These are phyloP conservation scores for Pelargonium myrrhifolium DNA, from an alignment of 441 rosid species.

Conservation along the genomic window DNA sequence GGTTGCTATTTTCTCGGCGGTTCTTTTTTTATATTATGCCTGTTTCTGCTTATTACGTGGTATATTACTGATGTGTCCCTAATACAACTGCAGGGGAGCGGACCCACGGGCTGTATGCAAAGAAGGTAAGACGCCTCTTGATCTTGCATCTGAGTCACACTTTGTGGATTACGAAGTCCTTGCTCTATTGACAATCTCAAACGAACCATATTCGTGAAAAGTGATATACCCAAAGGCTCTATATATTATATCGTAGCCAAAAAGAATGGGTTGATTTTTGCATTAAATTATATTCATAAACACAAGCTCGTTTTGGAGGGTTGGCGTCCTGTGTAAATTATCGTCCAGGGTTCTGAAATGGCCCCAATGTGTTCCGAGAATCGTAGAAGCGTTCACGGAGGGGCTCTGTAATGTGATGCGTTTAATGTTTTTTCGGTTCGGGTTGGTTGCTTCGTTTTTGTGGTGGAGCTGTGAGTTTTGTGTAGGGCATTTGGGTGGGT, in stretches of 20 bases:
- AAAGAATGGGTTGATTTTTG: background rate
- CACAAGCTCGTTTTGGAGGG: background rate
- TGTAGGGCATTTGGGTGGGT: constrained; percentile 26
- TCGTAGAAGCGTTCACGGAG: background rate
- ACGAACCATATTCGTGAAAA: constrained; percentile 21
- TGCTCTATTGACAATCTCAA: constrained; percentile 41
- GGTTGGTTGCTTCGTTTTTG: constrained; percentile 17
- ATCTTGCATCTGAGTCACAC: constrained; percentile 43
- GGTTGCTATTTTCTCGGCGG: background rate
- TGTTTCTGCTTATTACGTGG: background rate
- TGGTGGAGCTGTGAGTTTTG: constrained; percentile 28
- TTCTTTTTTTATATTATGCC: background rate
- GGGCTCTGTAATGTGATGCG: background rate
- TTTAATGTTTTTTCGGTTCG: constrained; percentile 13
- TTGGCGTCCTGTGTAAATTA: background rate
- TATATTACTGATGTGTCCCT: constrained; percentile 3
- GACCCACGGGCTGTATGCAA: constrained; percentile 56
- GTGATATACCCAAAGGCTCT: background rate
- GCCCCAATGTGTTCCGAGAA: background rate
- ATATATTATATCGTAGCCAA: background rate
- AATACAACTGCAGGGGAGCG: constrained; percentile 66
- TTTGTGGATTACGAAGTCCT: constrained; percentile 51
- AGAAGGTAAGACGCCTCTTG: constrained; percentile 45
- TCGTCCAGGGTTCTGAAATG: background rate
- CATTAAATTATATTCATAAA: constrained; percentile 4